Evolutionary conservation across 345 rosid species (phyloP).

Genomic region (Lenwebbia sp.): DNA sequence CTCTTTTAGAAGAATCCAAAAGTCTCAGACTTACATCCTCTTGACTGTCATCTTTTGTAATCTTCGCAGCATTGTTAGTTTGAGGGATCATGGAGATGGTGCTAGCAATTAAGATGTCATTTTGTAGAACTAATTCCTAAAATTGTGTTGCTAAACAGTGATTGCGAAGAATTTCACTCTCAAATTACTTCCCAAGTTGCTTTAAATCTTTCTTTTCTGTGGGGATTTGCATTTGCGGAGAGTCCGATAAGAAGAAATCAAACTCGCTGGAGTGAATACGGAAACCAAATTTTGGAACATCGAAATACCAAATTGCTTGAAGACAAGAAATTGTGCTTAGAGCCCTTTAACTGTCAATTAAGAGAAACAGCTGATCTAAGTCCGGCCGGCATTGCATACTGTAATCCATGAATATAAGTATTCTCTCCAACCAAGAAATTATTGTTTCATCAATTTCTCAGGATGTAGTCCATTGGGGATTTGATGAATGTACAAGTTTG

Average conservation of each 20-base stretch:
- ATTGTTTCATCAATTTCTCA: background rate
- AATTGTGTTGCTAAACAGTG: too few species aligned
- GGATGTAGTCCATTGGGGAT: background rate
- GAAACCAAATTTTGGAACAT: background rate
- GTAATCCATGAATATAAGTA: background rate
- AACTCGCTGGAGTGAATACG: background rate
- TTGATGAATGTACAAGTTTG: background rate
- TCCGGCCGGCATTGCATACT: background rate
- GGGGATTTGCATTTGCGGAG: background rate
- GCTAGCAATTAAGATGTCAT: background rate
- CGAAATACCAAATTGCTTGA: background rate
- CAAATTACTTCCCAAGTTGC: background rate
- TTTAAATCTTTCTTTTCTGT: too few species aligned
- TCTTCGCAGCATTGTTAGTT: background rate
- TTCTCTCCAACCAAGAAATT: background rate
- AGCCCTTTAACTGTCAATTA: background rate
- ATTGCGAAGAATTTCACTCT: background rate
- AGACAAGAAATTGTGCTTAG: background rate
- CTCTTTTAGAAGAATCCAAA: background rate
- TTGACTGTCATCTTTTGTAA: background rate
- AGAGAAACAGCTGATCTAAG: background rate
- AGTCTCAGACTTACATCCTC: background rate
- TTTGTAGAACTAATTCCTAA: too few species aligned
- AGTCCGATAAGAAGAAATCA: background rate
- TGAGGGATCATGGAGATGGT: background rate